phyloP scores from a whole-genome alignment of 2,329 filamentous ascomycete genomes.

The Epicoccum nigrum region DNA sequence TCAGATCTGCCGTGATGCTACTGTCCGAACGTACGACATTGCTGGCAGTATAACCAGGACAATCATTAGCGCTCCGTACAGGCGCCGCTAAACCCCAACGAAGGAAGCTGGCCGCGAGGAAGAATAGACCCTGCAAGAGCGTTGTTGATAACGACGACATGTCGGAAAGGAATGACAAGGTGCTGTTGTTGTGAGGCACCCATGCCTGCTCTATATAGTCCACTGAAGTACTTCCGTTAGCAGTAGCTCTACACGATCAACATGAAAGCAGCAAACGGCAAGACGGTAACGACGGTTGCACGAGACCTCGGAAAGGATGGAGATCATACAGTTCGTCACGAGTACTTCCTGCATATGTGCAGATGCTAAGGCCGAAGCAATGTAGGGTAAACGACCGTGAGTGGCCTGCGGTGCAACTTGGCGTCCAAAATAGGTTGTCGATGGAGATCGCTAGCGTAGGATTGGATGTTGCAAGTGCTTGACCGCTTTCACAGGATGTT shows the following conservation, averaged over 20 bases:
- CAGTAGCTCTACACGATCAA: slow-evolving; percentile 28
- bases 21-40: slow-evolving; percentile 60
- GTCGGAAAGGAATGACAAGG: slow-evolving; percentile 21
- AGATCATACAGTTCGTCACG: slow-evolving; percentile 42
- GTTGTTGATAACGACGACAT: slow-evolving; percentile 32
- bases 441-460: slow-evolving; percentile 2
- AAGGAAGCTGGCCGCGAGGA: slow-evolving; percentile 30
- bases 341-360: slow-evolving; percentile 30
- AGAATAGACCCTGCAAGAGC: slow-evolving; percentile 29
- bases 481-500: slow-evolving; percentile 11
- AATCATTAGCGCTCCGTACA: slow-evolving; percentile 46
- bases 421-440: slow-evolving; percentile 18
- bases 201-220: slow-evolving; percentile 42
- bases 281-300: slow-evolving; percentile 19
- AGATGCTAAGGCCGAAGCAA: slow-evolving; percentile 18
- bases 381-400: slow-evolving; percentile 19
- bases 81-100: slow-evolving; percentile 31
- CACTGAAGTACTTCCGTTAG: slow-evolving; percentile 34
- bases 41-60: slow-evolving; percentile 71
- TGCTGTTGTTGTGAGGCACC: slow-evolving; percentile 31
- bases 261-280: slow-evolving; percentile 9
- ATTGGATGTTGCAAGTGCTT: slow-evolving; percentile 10
- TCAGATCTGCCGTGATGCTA: slow-evolving; percentile 71
- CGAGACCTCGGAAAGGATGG: slow-evolving; percentile 19
- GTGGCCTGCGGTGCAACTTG: slow-evolving; percentile 16